A percentile compares a stretch with the other conserved stretches of the same genome.
Conservation (phyloP, 2,329 filamentous ascomycete genomes). For the Trichoderma breve region DNA sequence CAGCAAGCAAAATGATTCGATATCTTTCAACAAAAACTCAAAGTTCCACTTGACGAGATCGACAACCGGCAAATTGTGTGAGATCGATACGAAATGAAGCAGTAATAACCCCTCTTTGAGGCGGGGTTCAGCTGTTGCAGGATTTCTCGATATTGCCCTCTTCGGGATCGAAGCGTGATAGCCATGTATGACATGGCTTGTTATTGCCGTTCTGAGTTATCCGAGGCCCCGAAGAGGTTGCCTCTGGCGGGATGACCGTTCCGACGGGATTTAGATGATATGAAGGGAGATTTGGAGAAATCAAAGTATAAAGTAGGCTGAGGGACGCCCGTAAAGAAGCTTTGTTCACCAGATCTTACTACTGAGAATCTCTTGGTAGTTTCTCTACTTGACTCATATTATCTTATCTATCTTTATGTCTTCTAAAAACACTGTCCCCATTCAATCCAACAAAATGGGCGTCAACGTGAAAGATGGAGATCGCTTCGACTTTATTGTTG, state of each 20-base stretch:
- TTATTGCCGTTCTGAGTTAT: background rate
- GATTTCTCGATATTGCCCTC: background rate
- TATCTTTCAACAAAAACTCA: background rate
- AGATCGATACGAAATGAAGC: background rate
- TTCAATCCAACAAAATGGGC: constrained; percentile 22
- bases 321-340: background rate
- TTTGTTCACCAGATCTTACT: background rate
- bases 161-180: background rate
- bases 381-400: background rate
- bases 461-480: constrained; percentile 18
- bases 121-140: background rate
- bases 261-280: background rate
- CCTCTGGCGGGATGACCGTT: background rate
- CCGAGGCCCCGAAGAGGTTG: background rate
- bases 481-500: constrained; percentile 34
- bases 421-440: background rate
- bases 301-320: background rate
- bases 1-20: background rate
- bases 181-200: background rate
- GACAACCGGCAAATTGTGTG: background rate
- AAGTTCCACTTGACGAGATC: constrained; percentile 5
- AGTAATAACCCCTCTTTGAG: background rate
- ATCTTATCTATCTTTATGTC: background rate
- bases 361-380: background rate
- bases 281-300: background rate